phyloP scores from a whole-genome alignment of 2,329 filamentous ascomycete genomes.

The Calonectria honghensis region DNA sequence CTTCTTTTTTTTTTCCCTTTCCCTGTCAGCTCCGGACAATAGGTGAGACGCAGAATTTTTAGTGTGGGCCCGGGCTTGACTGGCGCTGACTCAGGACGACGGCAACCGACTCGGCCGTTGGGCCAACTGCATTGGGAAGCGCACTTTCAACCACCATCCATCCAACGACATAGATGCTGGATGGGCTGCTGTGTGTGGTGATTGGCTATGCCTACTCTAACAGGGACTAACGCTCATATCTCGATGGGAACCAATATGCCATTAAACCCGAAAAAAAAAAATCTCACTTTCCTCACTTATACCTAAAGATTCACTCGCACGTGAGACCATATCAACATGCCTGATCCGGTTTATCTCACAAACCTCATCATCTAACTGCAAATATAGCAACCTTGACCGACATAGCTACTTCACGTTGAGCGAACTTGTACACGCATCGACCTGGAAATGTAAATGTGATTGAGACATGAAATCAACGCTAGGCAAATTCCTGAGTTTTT shows the following conservation, averaged over 20 bases:
- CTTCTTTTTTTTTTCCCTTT: background rate
- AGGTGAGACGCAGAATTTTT: conserved; percentile 6
- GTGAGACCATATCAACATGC: background rate
- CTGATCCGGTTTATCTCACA: background rate
- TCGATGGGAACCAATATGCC: background rate
- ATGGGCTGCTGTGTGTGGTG: background rate
- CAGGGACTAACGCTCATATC: background rate
- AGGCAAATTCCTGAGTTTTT: background rate
- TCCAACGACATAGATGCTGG: background rate
- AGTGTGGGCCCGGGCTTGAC: background rate
- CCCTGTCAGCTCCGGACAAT: background rate
- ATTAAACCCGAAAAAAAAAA: background rate
- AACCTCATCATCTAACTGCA: background rate
- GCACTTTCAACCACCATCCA: background rate
- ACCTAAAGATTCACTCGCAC: background rate
- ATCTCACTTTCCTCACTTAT: no score
- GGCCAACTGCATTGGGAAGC: background rate
- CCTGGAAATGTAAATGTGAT: background rate
- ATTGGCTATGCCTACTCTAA: background rate
- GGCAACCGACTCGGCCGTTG: background rate
- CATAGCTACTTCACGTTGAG: no score
- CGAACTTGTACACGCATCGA: background rate
- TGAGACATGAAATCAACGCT: background rate
- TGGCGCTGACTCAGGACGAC: background rate
- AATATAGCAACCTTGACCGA: no score